Evolutionary conservation across 2,329 filamentous ascomycete species (phyloP), one percentile per base, ranked within the genome.

Genomic region (Exophiala xenobiotica): DNA sequence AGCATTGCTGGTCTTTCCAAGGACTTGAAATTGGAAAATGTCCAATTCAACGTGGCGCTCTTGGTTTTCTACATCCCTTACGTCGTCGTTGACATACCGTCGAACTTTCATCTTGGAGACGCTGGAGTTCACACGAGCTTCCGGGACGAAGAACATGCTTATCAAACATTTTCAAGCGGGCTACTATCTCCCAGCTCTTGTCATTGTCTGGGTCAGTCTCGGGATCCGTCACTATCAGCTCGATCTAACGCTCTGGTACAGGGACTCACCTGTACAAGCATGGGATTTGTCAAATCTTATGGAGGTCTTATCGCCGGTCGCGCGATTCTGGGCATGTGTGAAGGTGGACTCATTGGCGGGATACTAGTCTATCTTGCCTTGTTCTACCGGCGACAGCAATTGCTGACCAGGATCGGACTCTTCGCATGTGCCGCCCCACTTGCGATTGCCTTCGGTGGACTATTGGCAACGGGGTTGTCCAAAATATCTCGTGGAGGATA

Each of bases 281-380:
- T 45, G 24, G 53, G 49, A n/a, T 56, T 56, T 24, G 45, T 35
- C 7, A 46, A 53, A 22, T 45, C 20, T 12, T 73, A 67, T 57
- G 73, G 73, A 6, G 76, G 78, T n/a, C 85, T 87, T 48, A 73
- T 82, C 2, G 78, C 76, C 6, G 79, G 85, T 11, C 75, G 83
- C 14, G 80, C 80, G 6, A 63, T 87, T 24, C 70, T 87, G 4
- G 84, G 84, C 6, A 59, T 83, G 3, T 78, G 80, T 0, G 85
- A 87, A 66, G 83, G 82, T 31, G 84, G 83, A 0, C 66, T 87
- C 24, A 67, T 86, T 2, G 83, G 84, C 0, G 84, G 83, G 38
- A 86, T 87, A 70, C 76, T 27, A 6, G 12, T 27, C 2, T 27
- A 27, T 27, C 26, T 27, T 27, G 7, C 26, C 6, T 7, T 27